Evolutionary conservation across 768 basidiomycete genomes (phyloP), one percentile per base, ranked within the genome.

Genomic region (Collybiopsis luxurians): DNA sequence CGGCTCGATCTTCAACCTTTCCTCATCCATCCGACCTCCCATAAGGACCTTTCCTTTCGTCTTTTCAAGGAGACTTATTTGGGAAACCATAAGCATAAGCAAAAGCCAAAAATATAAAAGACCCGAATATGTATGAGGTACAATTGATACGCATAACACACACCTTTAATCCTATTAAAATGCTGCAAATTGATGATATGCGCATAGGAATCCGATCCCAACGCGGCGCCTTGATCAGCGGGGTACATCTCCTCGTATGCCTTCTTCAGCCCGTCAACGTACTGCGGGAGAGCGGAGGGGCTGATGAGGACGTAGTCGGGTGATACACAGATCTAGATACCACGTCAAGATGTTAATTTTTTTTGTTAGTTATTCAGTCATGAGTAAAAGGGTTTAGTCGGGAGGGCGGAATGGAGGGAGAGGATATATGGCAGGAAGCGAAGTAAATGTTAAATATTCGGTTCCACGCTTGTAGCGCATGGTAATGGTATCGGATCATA

Each of bases 21-120:
- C 73, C 59, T 79, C 80, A 49, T 90, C 81, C 0, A 77, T 75
- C 43, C 80, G 68, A 0, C 90, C 92, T 0, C 91, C 90, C 38
- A 82, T 64, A 10, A 81, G 84, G 23, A 93, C 65, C 3, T 71
- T 76, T 23, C 91, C 92, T 56, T 85, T 74, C 0, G 89, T 90
- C 27, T 67, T 74, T 59, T 88, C 83, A n/a, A 92, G 31, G 31
- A 34, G 31, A 5, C 6, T 13, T 34, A 13, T 34, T 34, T 6
- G 31, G 13, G n/a, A n/a, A n/a, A n/a, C n/a, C n/a, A n/a, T n/a
- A n/a, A n/a, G n/a, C n/a, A n/a, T n/a, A n/a, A n/a, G n/a, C n/a
- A n/a, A n/a, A n/a, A n/a, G n/a, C n/a, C n/a, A n/a, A n/a, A n/a
- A n/a, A n/a, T n/a, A n/a, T n/a, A 34, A 13, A 13, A 13, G 31